Evolutionary conservation across 108 stramenopile genomes (phyloP).

Genomic region (Cyclotella cryptica): DNA sequence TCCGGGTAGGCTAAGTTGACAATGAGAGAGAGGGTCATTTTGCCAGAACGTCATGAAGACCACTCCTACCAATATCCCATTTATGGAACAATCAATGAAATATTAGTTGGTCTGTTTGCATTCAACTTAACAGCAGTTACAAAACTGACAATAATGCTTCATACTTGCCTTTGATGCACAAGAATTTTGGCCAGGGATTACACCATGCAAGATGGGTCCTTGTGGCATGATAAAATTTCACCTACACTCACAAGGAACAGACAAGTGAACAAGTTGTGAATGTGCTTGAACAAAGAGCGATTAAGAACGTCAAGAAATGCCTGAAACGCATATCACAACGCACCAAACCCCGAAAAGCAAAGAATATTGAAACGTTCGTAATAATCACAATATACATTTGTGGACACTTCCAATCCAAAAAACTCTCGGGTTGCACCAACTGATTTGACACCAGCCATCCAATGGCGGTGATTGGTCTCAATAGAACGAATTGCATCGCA

Average conservation of each 20-base stretch:
- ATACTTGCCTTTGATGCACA: slow-evolving; percentile 83
- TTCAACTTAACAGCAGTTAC: neutral
- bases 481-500: slow-evolving; percentile 64
- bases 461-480: slow-evolving; percentile 54
- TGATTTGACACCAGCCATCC: slow-evolving; percentile 51
- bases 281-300: neutral
- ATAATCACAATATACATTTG: slow-evolving; percentile 76
- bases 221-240: slow-evolving; percentile 89
- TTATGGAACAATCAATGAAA: neutral
- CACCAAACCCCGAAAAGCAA: slow-evolving; percentile 83
- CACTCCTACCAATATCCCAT: slow-evolving; percentile 71
- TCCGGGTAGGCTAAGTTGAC: slow-evolving; percentile 50
- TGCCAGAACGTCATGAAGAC: slow-evolving; percentile 96
- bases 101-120: neutral
- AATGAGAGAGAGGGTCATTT: slow-evolving; percentile 60
- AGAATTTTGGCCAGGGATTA: slow-evolving; percentile 88
- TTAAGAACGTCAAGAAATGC: neutral
- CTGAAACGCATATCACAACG: neutral
- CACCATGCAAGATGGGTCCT: slow-evolving; percentile 80
- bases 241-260: neutral
- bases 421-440: slow-evolving; percentile 36
- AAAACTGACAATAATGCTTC: neutral
- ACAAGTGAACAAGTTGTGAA: neutral
- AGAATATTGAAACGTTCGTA: slow-evolving; percentile 82
- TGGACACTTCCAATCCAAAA: slow-evolving; percentile 55